Evolutionary conservation across 768 basidiomycete genomes (phyloP).

Genomic region (Cystobasidium ongulense): DNA sequence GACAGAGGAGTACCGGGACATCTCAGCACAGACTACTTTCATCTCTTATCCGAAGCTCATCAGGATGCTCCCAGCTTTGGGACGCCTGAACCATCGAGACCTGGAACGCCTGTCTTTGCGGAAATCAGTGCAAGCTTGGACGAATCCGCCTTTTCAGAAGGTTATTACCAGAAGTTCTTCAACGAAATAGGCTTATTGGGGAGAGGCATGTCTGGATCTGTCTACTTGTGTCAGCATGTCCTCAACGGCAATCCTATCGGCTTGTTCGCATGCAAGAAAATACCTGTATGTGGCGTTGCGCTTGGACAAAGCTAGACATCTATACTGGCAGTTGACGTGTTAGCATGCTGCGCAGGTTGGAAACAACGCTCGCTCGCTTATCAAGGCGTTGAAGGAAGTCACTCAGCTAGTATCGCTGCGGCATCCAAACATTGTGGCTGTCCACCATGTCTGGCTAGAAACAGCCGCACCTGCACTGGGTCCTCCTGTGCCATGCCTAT

Average conservation of each 20-base stretch:
- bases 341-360: slow-evolving; percentile 7
- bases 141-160: slow-evolving; percentile 16
- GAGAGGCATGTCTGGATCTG: slow-evolving; percentile 89
- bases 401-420: slow-evolving; percentile 73
- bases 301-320: slow-evolving; percentile 54
- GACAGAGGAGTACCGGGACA: not conserved
- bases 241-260: slow-evolving; percentile 79
- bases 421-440: slow-evolving; percentile 88
- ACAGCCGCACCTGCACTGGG: not conserved
- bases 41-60: slow-evolving; percentile 4
- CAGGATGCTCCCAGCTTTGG: not conserved
- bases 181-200: slow-evolving; percentile 78
- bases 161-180: slow-evolving; percentile 58
- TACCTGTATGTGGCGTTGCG: slow-evolving; percentile 50
- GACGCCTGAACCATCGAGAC: slow-evolving; percentile 25
- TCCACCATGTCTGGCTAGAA: slow-evolving; percentile 51
- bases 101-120: slow-evolving; percentile 17
- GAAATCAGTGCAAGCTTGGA: not conserved
- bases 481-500: slow-evolving; percentile 31
- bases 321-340: not conserved
- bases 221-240: slow-evolving; percentile 83
- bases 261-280: slow-evolving; percentile 89
- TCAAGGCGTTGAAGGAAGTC: slow-evolving; percentile 50
- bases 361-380: slow-evolving; percentile 8
- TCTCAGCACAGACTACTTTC: slow-evolving; percentile 26